Percentiles rank a stretch among this genome's conserved stretches.
Evolutionary conservation across 1,139 yeast species (phyloP).

Genomic region (Yamadazyma dushanensis): DNA sequence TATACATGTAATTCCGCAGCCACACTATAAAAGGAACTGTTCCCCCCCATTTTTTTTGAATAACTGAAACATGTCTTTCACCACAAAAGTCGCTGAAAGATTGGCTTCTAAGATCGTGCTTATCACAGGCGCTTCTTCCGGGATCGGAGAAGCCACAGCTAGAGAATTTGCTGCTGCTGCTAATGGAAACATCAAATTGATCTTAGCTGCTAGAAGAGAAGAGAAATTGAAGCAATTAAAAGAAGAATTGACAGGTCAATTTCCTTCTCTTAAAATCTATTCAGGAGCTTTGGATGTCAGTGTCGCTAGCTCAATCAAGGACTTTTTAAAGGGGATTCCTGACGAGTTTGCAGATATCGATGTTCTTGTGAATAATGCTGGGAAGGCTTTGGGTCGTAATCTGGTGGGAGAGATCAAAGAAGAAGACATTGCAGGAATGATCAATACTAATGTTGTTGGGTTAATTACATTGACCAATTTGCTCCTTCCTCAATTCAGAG

Average conservation of each 20-base stretch:
- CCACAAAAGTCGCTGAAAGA: conserved; percentile 43
- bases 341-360: conserved; percentile 43
- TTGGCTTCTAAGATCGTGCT: conserved; percentile 40
- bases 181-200: conserved; percentile 61
- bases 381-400: conserved; percentile 44
- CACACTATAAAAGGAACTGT: not conserved
- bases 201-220: conserved; percentile 69
- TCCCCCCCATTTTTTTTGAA: not conserved
- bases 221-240: conserved; percentile 53
- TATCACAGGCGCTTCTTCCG: conserved; percentile 40
- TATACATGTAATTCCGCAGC: not conserved
- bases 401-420: conserved; percentile 33
- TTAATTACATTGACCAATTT: conserved; percentile 42
- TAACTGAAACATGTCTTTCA: conserved; percentile 35
- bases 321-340: conserved; percentile 53
- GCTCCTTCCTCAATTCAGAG: conserved; percentile 42
- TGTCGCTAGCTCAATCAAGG: conserved; percentile 48
- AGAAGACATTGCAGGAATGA: conserved; percentile 39
- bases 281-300: conserved; percentile 62
- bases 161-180: conserved; percentile 68
- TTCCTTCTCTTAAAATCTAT: conserved; percentile 49
- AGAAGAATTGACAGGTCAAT: conserved; percentile 40
- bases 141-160: conserved; percentile 78
- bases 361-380: conserved; percentile 43
- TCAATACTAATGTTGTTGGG: conserved; percentile 44